Percentiles rank a stretch among this genome's conserved stretches.
These are phyloP conservation scores for Solanum clarkiae DNA, from an alignment of 257 asterid genomes.

Conservation along the genomic window DNA sequence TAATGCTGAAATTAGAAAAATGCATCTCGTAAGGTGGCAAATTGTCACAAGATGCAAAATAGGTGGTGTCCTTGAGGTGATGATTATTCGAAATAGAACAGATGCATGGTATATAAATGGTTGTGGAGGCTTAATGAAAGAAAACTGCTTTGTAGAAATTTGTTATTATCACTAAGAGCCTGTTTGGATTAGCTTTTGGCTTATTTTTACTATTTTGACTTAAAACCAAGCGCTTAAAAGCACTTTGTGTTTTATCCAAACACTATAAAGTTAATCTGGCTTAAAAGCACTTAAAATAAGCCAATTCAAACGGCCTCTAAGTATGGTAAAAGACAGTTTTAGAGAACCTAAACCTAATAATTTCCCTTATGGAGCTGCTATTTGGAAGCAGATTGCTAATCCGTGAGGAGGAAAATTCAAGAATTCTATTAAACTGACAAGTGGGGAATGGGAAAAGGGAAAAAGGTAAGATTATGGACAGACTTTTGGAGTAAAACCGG, in stretches of 20 bases:
- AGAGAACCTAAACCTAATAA: background rate
- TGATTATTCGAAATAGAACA: background rate
- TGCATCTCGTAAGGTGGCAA: background rate
- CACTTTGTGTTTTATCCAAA: background rate
- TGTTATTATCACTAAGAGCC: background rate
- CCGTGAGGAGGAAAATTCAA: background rate
- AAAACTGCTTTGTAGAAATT: background rate
- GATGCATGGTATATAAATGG: background rate
- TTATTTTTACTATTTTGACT: background rate
- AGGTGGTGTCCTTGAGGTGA: background rate
- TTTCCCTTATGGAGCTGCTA: background rate
- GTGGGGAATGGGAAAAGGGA: background rate
- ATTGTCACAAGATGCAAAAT: background rate
- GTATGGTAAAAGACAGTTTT: background rate
- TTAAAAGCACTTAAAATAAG: background rate
- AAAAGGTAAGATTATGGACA: background rate
- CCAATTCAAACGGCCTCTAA: background rate
- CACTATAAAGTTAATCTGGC: background rate
- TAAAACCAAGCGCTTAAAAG: background rate
- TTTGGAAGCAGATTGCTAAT: background rate
- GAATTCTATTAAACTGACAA: background rate
- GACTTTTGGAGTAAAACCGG: background rate
- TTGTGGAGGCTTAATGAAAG: background rate
- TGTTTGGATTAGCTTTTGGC: background rate
- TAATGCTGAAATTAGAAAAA: background rate